These are phyloP conservation scores for Raddia guianensis DNA, from an alignment of 176 grass and related monocot species.

Conservation along the genomic window DNA sequence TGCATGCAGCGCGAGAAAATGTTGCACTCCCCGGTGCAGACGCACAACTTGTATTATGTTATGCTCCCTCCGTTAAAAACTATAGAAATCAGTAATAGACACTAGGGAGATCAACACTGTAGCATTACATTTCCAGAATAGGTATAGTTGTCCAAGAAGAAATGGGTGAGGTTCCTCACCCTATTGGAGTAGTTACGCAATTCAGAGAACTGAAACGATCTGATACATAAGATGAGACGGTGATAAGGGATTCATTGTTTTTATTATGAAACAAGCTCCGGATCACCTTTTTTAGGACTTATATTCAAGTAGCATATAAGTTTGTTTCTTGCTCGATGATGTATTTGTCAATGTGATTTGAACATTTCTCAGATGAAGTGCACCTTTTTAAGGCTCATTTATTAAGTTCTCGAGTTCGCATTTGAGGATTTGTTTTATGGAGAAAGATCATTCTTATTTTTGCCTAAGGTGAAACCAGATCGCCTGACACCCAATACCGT, in stretches of 20 bases:
- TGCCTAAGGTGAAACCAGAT: too few relatives aligned
- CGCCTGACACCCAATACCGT: too few relatives aligned
- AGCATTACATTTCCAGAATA: conserved; percentile 18
- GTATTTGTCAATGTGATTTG: too few relatives aligned
- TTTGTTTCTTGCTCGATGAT: conserved; percentile 58
- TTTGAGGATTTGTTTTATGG: too few relatives aligned
- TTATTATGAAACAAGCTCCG: conserved; percentile 81
- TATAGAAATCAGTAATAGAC: not conserved
- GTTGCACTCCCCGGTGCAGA: too few relatives aligned
- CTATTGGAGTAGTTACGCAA: conserved; percentile 79
- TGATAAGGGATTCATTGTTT: conserved; percentile 72
- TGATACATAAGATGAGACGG: conserved; percentile 73
- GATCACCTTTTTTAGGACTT: conserved; percentile 74
- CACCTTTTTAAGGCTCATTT: too few relatives aligned
- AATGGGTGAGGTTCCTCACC: conserved; percentile 53
- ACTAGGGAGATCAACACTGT: conserved; percentile 12
- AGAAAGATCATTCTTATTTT: too few relatives aligned
- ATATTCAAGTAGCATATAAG: conserved; percentile 89
- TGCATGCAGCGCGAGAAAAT: too few relatives aligned
- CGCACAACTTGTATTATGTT: too few relatives aligned
- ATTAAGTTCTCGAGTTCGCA: too few relatives aligned
- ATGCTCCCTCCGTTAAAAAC: not conserved
- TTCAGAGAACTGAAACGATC: conserved; percentile 78
- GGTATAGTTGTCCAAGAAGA: conserved; percentile 13
- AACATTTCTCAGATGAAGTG: too few relatives aligned